These are phyloP conservation scores for Hansfordia pulvinata DNA, from an alignment of 2,329 filamentous ascomycete species.

Conservation along the genomic window DNA sequence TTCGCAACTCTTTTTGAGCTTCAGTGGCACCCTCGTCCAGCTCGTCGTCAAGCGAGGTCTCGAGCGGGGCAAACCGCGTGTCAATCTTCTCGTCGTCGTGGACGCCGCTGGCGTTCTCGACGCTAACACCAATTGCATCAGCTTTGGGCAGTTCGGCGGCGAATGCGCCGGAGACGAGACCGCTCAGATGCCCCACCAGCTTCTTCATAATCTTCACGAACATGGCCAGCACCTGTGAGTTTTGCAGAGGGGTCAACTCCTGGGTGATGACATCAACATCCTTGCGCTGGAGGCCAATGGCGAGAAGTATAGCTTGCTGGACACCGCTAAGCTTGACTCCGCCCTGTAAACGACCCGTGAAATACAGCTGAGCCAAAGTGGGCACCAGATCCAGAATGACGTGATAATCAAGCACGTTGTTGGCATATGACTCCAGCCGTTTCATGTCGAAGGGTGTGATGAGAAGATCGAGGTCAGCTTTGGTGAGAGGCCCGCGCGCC, in stretches of 20 bases:
- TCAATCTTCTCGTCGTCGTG: conserved; percentile 57
- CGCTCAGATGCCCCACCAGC: conserved; percentile 64
- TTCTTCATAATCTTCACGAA: conserved; percentile 95
- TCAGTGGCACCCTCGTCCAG: conserved; percentile 73
- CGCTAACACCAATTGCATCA: conserved; percentile 42
- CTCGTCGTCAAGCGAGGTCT: conserved; percentile 63
- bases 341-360: conserved; percentile 58
- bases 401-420: conserved; percentile 95
- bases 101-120: conserved; percentile 45
- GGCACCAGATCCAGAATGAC: conserved; percentile 91
- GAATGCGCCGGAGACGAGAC: conserved; percentile 60
- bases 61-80: conserved; percentile 56
- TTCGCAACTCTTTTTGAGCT: conserved; percentile 53
- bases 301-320: conserved; percentile 79
- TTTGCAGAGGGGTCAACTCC: conserved; percentile 61
- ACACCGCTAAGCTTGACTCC: conserved; percentile 64
- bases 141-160: conserved; percentile 50
- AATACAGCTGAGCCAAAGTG: conserved; percentile 69
- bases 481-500: conserved; percentile 52
- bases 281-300: conserved; percentile 83
- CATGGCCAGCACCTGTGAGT: conserved; percentile 80
- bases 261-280: conserved; percentile 67
- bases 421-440: conserved; percentile 86
- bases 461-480: conserved; percentile 60
- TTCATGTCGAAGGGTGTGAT: conserved; percentile 92